Evolutionary conservation across 768 basidiomycete species (phyloP).

Genomic region (Mycena rosella): DNA sequence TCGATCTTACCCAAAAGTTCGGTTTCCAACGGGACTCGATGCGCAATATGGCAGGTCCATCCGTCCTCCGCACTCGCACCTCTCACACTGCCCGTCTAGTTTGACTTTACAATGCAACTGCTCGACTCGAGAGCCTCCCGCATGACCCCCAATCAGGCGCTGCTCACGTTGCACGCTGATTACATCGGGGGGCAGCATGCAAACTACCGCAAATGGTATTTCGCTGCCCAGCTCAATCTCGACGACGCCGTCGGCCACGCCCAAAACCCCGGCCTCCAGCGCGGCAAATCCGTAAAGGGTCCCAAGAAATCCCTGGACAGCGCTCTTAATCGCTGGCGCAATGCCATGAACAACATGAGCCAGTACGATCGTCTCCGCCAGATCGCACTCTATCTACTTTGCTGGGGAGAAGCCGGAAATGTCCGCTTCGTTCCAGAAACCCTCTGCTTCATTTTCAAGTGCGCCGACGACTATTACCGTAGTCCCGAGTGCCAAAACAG

Average conservation of each 20-base stretch:
- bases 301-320: constrained; percentile 86
- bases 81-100: constrained; percentile 59
- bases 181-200: constrained; percentile 99
- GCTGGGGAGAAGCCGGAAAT: constrained; percentile 99
- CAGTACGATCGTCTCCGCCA: constrained; percentile 98
- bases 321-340: constrained; percentile 95
- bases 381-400: constrained; percentile 94
- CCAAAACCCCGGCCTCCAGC: constrained; percentile 93
- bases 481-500: constrained; percentile 97
- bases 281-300: constrained; percentile 86
- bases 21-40: constrained; percentile 97
- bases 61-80: constrained; percentile 11
- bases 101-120: constrained; percentile 97
- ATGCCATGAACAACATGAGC: constrained; percentile 99
- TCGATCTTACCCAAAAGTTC: constrained; percentile 98
- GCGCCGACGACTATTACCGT: constrained; percentile 99
- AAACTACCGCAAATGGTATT: constrained; percentile 99
- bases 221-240: constrained; percentile 98
- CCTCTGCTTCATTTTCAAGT: constrained; percentile 99
- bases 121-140: constrained; percentile 98
- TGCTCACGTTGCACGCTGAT: constrained; percentile 97
- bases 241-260: constrained; percentile 98
- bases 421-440: constrained; percentile 97
- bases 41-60: constrained; percentile 85
- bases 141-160: constrained; percentile 96